Evolutionary conservation across 768 basidiomycete genomes (phyloP).

Genomic region (Pisolithus marmoratus): DNA sequence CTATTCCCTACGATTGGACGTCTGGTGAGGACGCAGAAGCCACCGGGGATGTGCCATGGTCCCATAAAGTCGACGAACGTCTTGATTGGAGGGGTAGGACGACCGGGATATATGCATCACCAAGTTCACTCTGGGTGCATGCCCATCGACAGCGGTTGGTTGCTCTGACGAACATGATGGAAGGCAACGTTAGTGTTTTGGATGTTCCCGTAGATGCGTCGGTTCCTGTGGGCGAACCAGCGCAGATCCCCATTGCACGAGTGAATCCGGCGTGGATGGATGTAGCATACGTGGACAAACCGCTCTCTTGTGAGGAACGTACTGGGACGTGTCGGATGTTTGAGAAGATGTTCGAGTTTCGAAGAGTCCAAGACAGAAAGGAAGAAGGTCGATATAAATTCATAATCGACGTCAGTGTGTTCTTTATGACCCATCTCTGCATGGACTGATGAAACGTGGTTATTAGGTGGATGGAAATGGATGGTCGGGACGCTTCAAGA

Average conservation of each 20-base stretch:
- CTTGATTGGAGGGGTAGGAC: constrained; percentile 72
- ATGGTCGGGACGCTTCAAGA: constrained; percentile 57
- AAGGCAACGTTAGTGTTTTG: constrained; percentile 36
- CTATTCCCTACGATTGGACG: constrained; percentile 43
- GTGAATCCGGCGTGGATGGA: constrained; percentile 57
- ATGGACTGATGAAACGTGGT: neutral
- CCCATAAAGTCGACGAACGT: constrained; percentile 54
- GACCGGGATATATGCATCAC: constrained; percentile 52
- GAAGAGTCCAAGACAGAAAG: constrained; percentile 33
- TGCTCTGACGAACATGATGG: constrained; percentile 34
- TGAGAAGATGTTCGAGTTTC: constrained; percentile 44
- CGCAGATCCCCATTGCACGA: constrained; percentile 29
- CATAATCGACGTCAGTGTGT: constrained; percentile 44
- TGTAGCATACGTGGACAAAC: constrained; percentile 45
- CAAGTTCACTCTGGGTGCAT: constrained; percentile 39
- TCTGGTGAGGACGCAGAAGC: constrained; percentile 35
- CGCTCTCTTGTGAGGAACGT: constrained; percentile 35
- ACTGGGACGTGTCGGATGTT: constrained; percentile 37
- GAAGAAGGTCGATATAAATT: constrained; percentile 59
- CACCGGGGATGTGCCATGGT: constrained; percentile 56
- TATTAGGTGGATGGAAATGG: constrained; percentile 53
- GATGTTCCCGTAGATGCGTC: constrained; percentile 21
- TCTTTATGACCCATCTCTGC: neutral
- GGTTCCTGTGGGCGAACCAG: constrained; percentile 32
- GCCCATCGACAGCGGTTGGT: constrained; percentile 49